Conservation (phyloP, 352 stramenopile genomes). For the Globisporangium nagaii region DNA sequence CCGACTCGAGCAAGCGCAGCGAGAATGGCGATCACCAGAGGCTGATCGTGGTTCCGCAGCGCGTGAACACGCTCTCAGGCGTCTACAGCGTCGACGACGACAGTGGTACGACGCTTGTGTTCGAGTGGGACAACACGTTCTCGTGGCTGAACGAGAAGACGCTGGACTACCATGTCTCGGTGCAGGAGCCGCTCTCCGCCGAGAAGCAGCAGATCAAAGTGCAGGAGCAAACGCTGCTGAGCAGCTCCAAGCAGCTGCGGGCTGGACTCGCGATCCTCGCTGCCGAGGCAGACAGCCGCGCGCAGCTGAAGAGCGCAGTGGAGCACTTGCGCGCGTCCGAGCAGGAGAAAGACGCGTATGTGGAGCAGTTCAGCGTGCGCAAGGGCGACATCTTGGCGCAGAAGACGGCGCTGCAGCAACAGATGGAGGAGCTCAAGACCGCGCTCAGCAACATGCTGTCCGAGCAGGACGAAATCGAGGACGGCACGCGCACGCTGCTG, state of each 20-base stretch:
- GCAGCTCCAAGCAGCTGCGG: slow-evolving; percentile 17
- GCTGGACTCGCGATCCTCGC: slow-evolving; percentile 30
- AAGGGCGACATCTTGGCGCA: slow-evolving; percentile 27
- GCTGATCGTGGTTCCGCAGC: slow-evolving; percentile 31
- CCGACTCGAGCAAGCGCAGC: slow-evolving; percentile 6
- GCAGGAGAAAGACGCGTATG: slow-evolving; percentile 27
- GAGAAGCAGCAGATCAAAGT: slow-evolving; percentile 30
- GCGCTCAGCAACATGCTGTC: slow-evolving; percentile 27
- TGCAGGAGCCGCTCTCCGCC: slow-evolving; percentile 48
- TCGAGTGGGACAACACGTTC: slow-evolving; percentile 82
- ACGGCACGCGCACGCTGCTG: slow-evolving; percentile 23
- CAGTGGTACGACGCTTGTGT: slow-evolving; percentile 40
- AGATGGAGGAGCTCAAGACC: slow-evolving; percentile 56
- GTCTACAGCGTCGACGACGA: slow-evolving; percentile 35
- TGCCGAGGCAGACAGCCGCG: slow-evolving; percentile 25
- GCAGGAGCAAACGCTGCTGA: slow-evolving; percentile 22
- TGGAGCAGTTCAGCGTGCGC: slow-evolving; percentile 20
- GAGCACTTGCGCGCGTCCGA: slow-evolving; percentile 31
- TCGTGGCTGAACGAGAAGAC: slow-evolving; percentile 85
- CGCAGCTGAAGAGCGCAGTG: slow-evolving; percentile 27
- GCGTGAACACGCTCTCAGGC: slow-evolving; percentile 50
- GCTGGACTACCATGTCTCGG: slow-evolving; percentile 76
- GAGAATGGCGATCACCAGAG: neutral
- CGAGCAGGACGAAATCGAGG: slow-evolving; percentile 52
- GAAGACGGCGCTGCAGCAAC: slow-evolving; percentile 38